Conservation (phyloP, 495 filamentous ascomycete species). For the Lentithecium fluviatile region DNA sequence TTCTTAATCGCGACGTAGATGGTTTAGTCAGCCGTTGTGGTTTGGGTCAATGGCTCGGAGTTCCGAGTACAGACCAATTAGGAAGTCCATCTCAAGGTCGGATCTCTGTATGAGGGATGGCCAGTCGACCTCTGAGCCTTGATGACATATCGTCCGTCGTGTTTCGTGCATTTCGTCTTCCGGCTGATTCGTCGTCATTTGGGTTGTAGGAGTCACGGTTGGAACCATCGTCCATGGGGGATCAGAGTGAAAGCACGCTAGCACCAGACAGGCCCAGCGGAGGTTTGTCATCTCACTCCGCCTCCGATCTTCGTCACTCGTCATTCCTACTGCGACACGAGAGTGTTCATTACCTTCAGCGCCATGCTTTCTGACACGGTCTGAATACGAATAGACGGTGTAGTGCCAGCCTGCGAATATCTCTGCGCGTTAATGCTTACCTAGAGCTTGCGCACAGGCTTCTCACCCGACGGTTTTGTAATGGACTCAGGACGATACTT, state of each 20-base stretch:
- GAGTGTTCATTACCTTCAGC: neutral
- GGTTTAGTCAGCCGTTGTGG: neutral
- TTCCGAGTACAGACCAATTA: neutral
- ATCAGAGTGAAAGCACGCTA: neutral
- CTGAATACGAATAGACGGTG: too few relatives aligned
- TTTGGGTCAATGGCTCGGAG: neutral
- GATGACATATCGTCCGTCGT: neutral
- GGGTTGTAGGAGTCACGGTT: neutral
- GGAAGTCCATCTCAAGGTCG: neutral
- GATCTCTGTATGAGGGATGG: neutral
- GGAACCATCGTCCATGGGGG: neutral
- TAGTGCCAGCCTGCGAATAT: too few relatives aligned
- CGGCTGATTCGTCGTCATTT: neutral
- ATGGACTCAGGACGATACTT: neutral
- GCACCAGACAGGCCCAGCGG: neutral
- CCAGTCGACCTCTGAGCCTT: neutral
- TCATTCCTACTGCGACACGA: too few relatives aligned
- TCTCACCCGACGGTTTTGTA: neutral
- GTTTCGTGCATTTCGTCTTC: too few relatives aligned
- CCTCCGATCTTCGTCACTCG: neutral
- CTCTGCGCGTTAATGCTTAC: too few relatives aligned
- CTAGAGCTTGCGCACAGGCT: neutral
- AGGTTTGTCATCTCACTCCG: neutral
- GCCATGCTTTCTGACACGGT: neutral
- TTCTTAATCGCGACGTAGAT: neutral